Conservation (phyloP, 2,329 filamentous ascomycete species). For the Malbranchea zuffiana region DNA sequence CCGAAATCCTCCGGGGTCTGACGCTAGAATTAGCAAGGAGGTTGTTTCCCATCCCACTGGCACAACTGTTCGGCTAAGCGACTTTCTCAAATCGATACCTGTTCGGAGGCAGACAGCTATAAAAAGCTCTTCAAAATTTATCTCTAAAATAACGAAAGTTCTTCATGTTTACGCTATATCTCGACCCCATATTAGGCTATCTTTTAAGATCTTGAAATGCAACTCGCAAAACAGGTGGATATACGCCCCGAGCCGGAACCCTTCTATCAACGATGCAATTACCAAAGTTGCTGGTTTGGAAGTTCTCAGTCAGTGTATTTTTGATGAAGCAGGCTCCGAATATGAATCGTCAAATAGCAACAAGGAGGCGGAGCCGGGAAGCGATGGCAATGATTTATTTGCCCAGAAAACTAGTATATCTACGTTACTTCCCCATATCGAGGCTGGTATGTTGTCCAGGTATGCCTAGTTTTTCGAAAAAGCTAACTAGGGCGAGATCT, state of each 20-base stretch:
- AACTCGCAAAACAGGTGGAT: slow-evolving; percentile 54
- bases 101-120: slow-evolving; percentile 47
- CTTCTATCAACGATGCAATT: slow-evolving; percentile 43
- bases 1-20: not conserved
- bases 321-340: slow-evolving; percentile 19
- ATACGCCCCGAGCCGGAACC: slow-evolving; percentile 44
- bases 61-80: slow-evolving; percentile 47
- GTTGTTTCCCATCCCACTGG: slow-evolving; percentile 47
- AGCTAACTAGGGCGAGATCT: slow-evolving; percentile 23
- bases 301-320: slow-evolving; percentile 41
- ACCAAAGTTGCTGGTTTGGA: slow-evolving; percentile 47
- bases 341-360: too few species aligned
- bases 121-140: slow-evolving; percentile 40
- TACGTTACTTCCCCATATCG: slow-evolving; percentile 41
- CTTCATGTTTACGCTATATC: slow-evolving; percentile 52
- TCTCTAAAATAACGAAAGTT: slow-evolving; percentile 43
- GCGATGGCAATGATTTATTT: too few species aligned
- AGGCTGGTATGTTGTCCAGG: slow-evolving; percentile 24
- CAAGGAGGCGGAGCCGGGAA: too few species aligned
- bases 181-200: slow-evolving; percentile 45
- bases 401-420: too few species aligned
- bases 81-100: slow-evolving; percentile 48
- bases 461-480: not conserved
- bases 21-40: slow-evolving; percentile 26
- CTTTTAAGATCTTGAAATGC: slow-evolving; percentile 45